A percentile compares a stretch with the other conserved stretches of the same genome.
Conservation (phyloP, 164 flowering plant genomes). For the Stephania yunnanensis region DNA sequence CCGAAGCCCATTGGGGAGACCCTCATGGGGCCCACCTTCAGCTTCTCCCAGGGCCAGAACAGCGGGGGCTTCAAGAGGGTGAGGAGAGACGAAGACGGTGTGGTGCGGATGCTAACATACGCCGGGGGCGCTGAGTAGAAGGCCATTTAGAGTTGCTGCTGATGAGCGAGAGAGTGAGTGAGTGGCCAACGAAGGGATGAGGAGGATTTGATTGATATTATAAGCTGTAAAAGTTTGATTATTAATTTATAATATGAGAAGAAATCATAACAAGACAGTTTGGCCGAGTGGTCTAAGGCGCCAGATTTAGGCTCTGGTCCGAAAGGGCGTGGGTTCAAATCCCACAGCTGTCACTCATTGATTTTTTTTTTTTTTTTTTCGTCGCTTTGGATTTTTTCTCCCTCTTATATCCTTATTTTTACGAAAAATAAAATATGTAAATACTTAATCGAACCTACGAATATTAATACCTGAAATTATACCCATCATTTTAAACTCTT, state of each 20-base stretch:
- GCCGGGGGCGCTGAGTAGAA: conserved; percentile 18
- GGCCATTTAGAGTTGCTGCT: conserved; percentile 19
- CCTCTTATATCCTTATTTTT: too few relatives aligned
- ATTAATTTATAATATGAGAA: too few relatives aligned
- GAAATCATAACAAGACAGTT: conserved; percentile 24
- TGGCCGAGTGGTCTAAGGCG: conserved; percentile 97
- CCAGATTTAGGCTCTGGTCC: conserved; percentile 99
- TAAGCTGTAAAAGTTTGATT: too few relatives aligned
- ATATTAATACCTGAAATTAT: too few relatives aligned
- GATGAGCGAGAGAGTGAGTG: background rate
- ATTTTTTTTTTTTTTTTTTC: background rate
- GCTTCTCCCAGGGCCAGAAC: conserved; percentile 73
- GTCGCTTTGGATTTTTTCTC: too few relatives aligned
- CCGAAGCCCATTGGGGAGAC: conserved; percentile 98
- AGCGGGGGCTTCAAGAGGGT: conserved; percentile 32
- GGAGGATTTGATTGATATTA: too few relatives aligned
- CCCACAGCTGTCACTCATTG: conserved; percentile 78
- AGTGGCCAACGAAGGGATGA: too few relatives aligned
- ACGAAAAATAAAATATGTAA: too few relatives aligned
- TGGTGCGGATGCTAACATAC: conserved; percentile 15
- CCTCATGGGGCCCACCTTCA: conserved; percentile 68
- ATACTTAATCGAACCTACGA: too few relatives aligned
- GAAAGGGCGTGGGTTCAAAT: conserved; percentile 99
- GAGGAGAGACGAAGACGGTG: background rate
- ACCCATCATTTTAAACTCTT: too few relatives aligned